Base-by-base conservation (phyloP, 2,329 filamentous ascomycete species). In the Aurifilum marmelostoma region DNA sequence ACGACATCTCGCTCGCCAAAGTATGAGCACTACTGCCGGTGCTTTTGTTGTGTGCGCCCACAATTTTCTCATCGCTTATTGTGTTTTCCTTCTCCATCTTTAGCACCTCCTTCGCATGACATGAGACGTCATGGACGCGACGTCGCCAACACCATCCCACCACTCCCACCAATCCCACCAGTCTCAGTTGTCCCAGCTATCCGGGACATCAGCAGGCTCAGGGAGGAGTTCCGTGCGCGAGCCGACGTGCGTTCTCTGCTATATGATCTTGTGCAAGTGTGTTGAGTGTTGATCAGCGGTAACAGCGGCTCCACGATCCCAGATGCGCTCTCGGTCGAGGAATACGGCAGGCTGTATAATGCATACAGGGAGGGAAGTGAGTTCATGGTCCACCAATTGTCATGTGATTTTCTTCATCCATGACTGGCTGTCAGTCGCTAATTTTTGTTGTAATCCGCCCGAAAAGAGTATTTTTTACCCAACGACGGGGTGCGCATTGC, bases 321-420 rank as follows among this genome's bases (percentile, higher is more conserved):
- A 21, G 66, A 67, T 34, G 37, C 59, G 14, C 50, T 63, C 16
- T 67, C 66, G 16, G 66, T 67, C 0, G 60, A 63, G 34, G 66
- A 67, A 27, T 63, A 58, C 39, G 66, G 66, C 27, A 58, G 66
- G 37, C 34, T 58, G 8, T 67, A 37, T 52, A 67, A 67, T 21
- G 66, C 66, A 16, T 67, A 67, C 24, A 60, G 66, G 14, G 66
- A 67, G 34, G 66, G 66, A 16, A 67, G 66, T 67, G 37, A 67
- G 66, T 67, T 27, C 16, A 14, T 34, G 6, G 12, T 47, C 0
- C 2, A 21, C 9, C 60, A 29, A 43, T 29, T 3, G 1, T n/a
- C n/a, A n/a, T n/a, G n/a, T 16, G 21, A 16, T 47, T 3, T 34
- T 3, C 24, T 39, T 39, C 34, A 14, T 41, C 14, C 16, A 16